Conservation (phyloP, 176 grass and related monocot species). For the Triticum dicoccoides region DNA sequence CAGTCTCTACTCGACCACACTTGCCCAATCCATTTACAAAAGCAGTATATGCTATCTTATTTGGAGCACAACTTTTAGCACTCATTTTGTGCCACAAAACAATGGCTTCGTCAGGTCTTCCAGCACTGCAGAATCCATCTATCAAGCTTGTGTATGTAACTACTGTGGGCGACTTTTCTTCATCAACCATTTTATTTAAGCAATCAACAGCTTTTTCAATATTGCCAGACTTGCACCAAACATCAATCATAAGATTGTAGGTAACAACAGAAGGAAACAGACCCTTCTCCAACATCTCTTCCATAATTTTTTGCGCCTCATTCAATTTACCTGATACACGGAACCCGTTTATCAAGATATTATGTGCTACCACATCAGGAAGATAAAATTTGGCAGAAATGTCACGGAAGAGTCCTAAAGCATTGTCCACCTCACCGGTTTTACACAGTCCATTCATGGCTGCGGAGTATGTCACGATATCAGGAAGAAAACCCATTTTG, state of each 20-base stretch:
- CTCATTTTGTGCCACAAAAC: conserved; percentile 66
- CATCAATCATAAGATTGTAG: conserved; percentile 95
- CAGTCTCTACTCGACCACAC: conserved; percentile 52
- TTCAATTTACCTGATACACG: conserved; percentile 59
- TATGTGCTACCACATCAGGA: conserved; percentile 92
- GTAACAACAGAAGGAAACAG: conserved; percentile 76
- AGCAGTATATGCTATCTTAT: conserved; percentile 70
- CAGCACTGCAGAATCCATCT: conserved; percentile 62
- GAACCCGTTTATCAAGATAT: conserved; percentile 94
- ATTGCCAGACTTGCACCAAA: conserved; percentile 70
- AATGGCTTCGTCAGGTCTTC: conserved; percentile 56
- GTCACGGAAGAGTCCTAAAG: conserved; percentile 55
- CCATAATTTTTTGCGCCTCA: conserved; percentile 64
- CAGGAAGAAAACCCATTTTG: conserved; percentile 81
- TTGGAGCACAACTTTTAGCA: conserved; percentile 58
- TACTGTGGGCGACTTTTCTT: conserved; percentile 63
- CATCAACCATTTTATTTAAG: conserved; percentile 68
- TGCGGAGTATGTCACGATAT: conserved; percentile 80
- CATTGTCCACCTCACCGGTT: conserved; percentile 55
- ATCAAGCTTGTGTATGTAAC: conserved; percentile 89
- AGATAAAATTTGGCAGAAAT: conserved; percentile 70
- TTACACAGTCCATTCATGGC: conserved; percentile 79
- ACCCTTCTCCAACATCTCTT: conserved; percentile 77
- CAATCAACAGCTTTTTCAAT: conserved; percentile 59
- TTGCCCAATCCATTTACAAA: conserved; percentile 83